Evolutionary conservation across 176 grass and related monocot genomes (phyloP).

Genomic region (Hordeum marinum): DNA sequence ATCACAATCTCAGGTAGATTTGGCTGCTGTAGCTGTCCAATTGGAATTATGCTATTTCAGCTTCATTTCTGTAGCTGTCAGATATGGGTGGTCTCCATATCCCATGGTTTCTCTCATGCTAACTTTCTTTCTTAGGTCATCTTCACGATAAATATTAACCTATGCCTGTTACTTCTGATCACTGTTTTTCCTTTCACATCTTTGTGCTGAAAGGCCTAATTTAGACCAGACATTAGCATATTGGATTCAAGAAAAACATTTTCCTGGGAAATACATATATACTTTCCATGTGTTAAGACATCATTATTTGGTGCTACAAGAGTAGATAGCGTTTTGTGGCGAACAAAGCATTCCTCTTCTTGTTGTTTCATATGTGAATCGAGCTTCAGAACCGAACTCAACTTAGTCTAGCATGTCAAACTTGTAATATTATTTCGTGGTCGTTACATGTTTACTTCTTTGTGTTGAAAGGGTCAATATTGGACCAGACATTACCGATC

Average conservation of each 20-base stretch:
- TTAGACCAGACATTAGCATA: neutral
- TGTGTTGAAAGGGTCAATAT: neutral
- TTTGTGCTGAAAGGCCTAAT: neutral
- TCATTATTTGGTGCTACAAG: neutral
- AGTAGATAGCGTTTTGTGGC: neutral
- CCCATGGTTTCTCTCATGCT: neutral
- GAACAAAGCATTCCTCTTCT: neutral
- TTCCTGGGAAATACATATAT: neutral
- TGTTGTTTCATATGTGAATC: neutral
- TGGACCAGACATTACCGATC: neutral
- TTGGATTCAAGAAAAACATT: conserved; percentile 2
- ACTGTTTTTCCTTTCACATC: neutral
- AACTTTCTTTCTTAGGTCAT: neutral
- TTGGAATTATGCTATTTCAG: neutral
- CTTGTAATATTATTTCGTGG: neutral
- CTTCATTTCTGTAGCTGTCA: neutral
- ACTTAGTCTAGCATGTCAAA: conserved; percentile 10
- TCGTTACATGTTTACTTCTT: neutral
- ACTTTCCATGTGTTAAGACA: neutral
- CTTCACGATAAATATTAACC: neutral
- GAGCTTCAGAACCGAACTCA: neutral
- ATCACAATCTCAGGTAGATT: neutral
- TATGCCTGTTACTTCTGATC: neutral
- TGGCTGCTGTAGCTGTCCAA: neutral
- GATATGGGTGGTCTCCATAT: neutral